phyloP scores from a whole-genome alignment of 169 alveolate genomes.

The Toxoplasma gondii region DNA sequence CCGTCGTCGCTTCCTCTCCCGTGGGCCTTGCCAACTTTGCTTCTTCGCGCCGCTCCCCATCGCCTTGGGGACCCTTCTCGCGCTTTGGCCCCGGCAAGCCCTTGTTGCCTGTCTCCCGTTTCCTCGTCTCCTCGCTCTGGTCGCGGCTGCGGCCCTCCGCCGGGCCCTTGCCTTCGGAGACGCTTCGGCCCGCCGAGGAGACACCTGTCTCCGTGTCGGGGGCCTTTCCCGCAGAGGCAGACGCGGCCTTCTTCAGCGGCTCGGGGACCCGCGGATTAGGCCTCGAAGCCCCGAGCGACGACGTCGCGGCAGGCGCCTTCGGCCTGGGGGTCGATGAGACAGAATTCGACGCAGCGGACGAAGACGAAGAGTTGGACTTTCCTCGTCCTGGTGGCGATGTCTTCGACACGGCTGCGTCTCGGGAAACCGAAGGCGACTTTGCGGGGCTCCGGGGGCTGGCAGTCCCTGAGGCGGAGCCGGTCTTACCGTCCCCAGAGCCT shows the following conservation, averaged over 20 bases:
- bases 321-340: neutral
- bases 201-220: neutral
- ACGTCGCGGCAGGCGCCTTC: neutral
- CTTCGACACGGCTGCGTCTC: neutral
- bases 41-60: neutral
- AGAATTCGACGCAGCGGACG: neutral
- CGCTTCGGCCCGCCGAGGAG: neutral
- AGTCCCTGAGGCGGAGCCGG: neutral
- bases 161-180: neutral
- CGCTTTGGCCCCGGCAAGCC: too few species aligned
- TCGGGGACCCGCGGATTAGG: conserved; percentile 23
- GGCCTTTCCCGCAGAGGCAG: neutral
- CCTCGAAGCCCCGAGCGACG: neutral
- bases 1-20: conserved; percentile 15
- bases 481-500: neutral
- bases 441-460: neutral
- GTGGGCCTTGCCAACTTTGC: neutral
- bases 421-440: neutral
- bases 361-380: neutral
- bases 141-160: neutral
- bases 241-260: neutral
- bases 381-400: neutral
- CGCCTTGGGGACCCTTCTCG: too few species aligned
- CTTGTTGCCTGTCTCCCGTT: neutral
- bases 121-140: neutral